Conservation (phyloP, 192 early-diverging fungal genomes). For the Backusella parvicylindrica region DNA sequence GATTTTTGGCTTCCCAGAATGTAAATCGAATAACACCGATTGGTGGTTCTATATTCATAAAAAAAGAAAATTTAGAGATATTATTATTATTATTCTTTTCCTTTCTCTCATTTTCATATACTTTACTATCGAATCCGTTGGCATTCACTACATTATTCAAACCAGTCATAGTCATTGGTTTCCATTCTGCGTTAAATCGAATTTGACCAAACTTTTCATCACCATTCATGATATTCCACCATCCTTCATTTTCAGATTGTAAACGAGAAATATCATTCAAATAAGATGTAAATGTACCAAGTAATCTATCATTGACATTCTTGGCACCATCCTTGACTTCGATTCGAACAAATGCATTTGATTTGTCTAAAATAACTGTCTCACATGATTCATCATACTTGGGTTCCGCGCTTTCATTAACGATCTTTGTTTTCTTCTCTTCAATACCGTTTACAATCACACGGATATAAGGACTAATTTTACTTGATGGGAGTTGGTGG, state of each 20-base stretch:
- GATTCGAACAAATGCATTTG: constrained; percentile 51
- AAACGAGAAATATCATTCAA: constrained; percentile 33
- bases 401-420: constrained; percentile 66
- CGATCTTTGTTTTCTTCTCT: constrained; percentile 47
- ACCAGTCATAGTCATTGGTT: constrained; percentile 65
- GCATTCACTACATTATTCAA: background rate
- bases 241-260: constrained; percentile 19
- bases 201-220: constrained; percentile 14
- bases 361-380: constrained; percentile 65
- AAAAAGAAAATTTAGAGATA: background rate
- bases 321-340: constrained; percentile 50
- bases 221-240: constrained; percentile 22
- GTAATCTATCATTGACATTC: constrained; percentile 42
- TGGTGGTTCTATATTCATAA: constrained; percentile 40
- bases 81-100: background rate
- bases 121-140: constrained; percentile 15
- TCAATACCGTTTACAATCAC: constrained; percentile 43
- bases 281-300: constrained; percentile 31
- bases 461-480: constrained; percentile 44
- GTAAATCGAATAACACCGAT: constrained; percentile 72
- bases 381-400: constrained; percentile 65
- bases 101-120: background rate
- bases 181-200: constrained; percentile 49
- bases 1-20: constrained; percentile 60
- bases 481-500: constrained; percentile 41